These are phyloP conservation scores for Sclerotinia trifoliorum DNA, from an alignment of 2,329 filamentous ascomycete genomes.

Conservation along the genomic window DNA sequence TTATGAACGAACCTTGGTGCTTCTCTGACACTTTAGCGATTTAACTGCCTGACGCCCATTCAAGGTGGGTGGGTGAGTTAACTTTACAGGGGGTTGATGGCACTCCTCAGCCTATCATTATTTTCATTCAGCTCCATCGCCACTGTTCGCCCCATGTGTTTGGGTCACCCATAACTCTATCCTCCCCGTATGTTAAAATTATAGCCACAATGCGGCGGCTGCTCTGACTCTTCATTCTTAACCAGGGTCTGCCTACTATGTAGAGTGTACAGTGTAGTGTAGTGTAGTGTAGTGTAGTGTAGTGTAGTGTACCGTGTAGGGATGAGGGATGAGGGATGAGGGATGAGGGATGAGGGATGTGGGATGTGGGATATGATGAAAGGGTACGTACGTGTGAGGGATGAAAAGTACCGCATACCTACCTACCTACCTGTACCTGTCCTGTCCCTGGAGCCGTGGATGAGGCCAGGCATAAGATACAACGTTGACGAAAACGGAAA, in stretches of 20 bases:
- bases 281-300: too few species aligned
- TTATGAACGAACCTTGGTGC: conserved; percentile 1
- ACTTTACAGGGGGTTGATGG: not conserved
- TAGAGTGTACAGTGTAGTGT: too few species aligned
- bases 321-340: too few species aligned
- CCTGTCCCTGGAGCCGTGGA: conserved; percentile 9
- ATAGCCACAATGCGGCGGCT: conserved; percentile 19
- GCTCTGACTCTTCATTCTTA: not conserved
- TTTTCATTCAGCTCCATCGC: conserved; percentile 3
- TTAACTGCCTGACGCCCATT: not conserved
- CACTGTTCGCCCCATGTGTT: conserved; percentile 15
- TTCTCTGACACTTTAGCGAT: conserved; percentile 2
- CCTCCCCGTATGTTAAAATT: not conserved
- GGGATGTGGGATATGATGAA: not conserved
- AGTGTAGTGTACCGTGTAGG: too few species aligned
- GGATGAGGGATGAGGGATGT: too few species aligned
- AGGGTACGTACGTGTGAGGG: not conserved
- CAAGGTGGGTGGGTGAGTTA: not conserved
- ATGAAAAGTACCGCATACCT: conserved; percentile 2
- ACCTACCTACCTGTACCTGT: too few species aligned
- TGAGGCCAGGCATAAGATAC: not conserved
- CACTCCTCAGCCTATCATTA: conserved; percentile 18
- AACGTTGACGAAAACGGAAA: not conserved
- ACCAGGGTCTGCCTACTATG: not conserved
- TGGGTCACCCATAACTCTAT: conserved; percentile 1